phyloP scores from a whole-genome alignment of 2,329 filamentous ascomycete species.

The Sclerotinia trifoliorum region DNA sequence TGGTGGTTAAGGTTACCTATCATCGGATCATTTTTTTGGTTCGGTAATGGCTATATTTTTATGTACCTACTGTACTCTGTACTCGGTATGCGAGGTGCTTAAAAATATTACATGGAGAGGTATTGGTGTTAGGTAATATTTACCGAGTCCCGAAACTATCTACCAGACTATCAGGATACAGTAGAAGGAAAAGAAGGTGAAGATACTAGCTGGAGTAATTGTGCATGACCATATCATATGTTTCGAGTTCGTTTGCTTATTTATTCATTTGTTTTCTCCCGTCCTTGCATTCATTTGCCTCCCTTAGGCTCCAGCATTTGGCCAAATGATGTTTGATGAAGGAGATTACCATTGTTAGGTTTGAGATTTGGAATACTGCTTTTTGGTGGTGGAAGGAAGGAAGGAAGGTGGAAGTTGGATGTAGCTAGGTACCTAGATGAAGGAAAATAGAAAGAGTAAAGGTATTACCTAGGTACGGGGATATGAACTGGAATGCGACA shows the following conservation, averaged over 20 bases:
- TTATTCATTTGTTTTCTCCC: neutral
- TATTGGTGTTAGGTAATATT: neutral
- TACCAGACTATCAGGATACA: neutral
- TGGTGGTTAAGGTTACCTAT: too few species aligned
- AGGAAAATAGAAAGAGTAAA: neutral
- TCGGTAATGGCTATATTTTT: too few species aligned
- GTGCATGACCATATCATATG: neutral
- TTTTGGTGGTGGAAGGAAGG: neutral
- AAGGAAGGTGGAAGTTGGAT: neutral
- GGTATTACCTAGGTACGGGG: neutral
- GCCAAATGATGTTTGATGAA: neutral
- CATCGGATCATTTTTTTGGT: too few species aligned
- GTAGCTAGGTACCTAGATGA: neutral
- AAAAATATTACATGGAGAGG: neutral
- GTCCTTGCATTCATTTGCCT: slow-evolving; percentile 1
- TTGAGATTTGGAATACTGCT: neutral
- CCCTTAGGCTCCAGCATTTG: slow-evolving; percentile 11
- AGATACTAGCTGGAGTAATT: neutral
- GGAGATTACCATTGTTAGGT: too few species aligned
- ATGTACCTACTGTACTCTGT: too few species aligned
- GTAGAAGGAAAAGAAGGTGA: neutral
- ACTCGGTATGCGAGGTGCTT: neutral
- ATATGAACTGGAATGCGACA: neutral
- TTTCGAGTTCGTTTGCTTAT: neutral
- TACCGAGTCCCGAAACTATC: too few species aligned